Conservation (phyloP, 2,329 filamentous ascomycete genomes). For the Scytalidium sp. region DNA sequence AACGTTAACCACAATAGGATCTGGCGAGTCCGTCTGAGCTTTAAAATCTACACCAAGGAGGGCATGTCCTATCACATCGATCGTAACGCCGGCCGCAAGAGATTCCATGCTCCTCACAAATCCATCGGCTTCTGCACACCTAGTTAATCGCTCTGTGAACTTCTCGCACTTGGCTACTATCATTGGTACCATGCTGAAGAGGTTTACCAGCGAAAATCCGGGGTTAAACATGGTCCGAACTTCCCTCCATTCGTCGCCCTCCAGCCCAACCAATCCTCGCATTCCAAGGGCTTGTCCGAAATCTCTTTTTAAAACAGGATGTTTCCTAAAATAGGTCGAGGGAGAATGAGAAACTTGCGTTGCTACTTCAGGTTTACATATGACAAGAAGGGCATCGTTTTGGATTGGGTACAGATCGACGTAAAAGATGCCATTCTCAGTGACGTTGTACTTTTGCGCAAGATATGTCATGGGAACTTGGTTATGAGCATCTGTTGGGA, state of each 20-base stretch:
- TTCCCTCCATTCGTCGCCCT: slow-evolving; percentile 9
- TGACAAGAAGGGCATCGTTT: slow-evolving; percentile 6
- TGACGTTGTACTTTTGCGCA: slow-evolving; percentile 7
- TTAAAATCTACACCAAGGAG: slow-evolving; percentile 6
- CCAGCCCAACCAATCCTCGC: slow-evolving; percentile 1
- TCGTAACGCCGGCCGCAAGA: slow-evolving; percentile 4
- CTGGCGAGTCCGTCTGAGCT: slow-evolving; percentile 4
- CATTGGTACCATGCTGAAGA: slow-evolving; percentile 7
- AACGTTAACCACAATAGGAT: slow-evolving; percentile 3
- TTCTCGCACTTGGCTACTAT: slow-evolving; percentile 4
- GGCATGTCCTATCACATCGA: slow-evolving; percentile 7
- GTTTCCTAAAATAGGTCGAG: slow-evolving; percentile 5
- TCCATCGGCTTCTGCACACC: slow-evolving; percentile 1
- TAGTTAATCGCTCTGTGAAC: slow-evolving; percentile 2
- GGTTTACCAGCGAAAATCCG: slow-evolving; percentile 7
- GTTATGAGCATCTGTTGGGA: slow-evolving; percentile 14
- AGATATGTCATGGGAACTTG: slow-evolving; percentile 11
- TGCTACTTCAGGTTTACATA: slow-evolving; percentile 5
- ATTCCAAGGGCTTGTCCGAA: slow-evolving; percentile 1
- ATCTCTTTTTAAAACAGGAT: slow-evolving; percentile 1
- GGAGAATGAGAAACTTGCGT: slow-evolving; percentile 5
- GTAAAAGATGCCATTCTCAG: slow-evolving; percentile 11
- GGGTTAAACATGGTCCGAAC: slow-evolving; percentile 12
- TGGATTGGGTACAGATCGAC: slow-evolving; percentile 12
- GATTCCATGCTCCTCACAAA: slow-evolving; percentile 3